Percentiles rank a stretch among this genome's conserved stretches.
Conservation (phyloP, 2,329 filamentous ascomycete species). For the Diaporthe citrichinensis region DNA sequence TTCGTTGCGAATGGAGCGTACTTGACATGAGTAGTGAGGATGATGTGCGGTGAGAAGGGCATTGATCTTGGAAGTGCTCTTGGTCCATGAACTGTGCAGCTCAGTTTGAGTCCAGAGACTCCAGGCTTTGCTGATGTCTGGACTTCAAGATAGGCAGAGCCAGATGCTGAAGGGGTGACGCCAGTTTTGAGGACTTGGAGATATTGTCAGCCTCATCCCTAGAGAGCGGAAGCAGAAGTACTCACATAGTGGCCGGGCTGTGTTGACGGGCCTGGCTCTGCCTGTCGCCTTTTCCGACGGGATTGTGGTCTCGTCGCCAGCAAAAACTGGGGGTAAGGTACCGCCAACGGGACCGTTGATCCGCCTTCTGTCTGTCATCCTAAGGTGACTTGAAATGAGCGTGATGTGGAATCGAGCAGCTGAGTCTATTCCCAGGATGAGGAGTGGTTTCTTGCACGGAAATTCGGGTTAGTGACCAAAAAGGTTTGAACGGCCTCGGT, state of each 20-base stretch:
- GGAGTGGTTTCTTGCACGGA: neutral
- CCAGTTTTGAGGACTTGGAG: constrained; percentile 86
- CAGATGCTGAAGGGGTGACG: constrained; percentile 91
- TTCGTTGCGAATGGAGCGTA: constrained; percentile 95
- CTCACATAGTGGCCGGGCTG: constrained; percentile 90
- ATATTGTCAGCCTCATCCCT: constrained; percentile 34
- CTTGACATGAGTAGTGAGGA: constrained; percentile 94
- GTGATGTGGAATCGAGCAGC: neutral
- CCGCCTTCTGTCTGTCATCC: constrained; percentile 87
- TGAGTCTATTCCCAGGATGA: neutral
- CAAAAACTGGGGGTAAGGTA: constrained; percentile 79
- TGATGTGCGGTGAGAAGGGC: constrained; percentile 91
- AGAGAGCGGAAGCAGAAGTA: constrained; percentile 43
- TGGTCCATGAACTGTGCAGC: constrained; percentile 93
- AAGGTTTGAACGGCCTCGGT: neutral
- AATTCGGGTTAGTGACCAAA: neutral
- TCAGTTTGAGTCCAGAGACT: constrained; percentile 82
- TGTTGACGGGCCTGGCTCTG: constrained; percentile 74
- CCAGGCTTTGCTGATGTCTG: constrained; percentile 60
- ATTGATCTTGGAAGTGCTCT: constrained; percentile 90
- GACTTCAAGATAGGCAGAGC: constrained; percentile 88
- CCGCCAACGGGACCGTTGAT: constrained; percentile 88
- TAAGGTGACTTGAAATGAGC: constrained; percentile 52
- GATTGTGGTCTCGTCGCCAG: constrained; percentile 58
- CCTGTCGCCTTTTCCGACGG: constrained; percentile 57